Conservation (phyloP, 2,329 filamentous ascomycete species). For the Myriosclerotinia curreyana region DNA sequence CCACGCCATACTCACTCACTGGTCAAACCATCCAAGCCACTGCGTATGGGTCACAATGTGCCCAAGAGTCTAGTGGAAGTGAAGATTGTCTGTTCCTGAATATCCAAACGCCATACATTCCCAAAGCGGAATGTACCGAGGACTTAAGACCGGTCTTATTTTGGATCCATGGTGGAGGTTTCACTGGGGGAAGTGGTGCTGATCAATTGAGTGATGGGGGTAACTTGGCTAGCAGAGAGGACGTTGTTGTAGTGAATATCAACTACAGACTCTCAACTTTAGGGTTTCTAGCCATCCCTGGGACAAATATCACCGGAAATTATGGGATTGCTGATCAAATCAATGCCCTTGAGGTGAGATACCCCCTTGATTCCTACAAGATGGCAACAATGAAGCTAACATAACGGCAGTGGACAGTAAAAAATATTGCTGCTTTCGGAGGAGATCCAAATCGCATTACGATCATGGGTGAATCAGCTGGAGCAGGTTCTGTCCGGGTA, state of each 20-base stretch:
- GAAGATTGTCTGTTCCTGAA: slow-evolving; percentile 37
- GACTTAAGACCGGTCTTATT: slow-evolving; percentile 40
- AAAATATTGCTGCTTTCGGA: slow-evolving; percentile 46
- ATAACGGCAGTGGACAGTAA: slow-evolving; percentile 45
- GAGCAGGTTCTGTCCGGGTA: slow-evolving; percentile 49
- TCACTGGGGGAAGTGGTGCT: slow-evolving; percentile 29
- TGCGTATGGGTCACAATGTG: slow-evolving; percentile 40
- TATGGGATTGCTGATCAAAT: slow-evolving; percentile 52
- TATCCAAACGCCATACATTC: slow-evolving; percentile 43
- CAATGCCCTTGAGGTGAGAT: slow-evolving; percentile 44
- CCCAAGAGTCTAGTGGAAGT: slow-evolving; percentile 38
- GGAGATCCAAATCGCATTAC: slow-evolving; percentile 49
- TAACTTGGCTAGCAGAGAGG: slow-evolving; percentile 35
- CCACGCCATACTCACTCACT: slow-evolving; percentile 45
- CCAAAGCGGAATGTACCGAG: slow-evolving; percentile 27
- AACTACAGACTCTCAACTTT: slow-evolving; percentile 36
- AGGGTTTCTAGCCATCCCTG: slow-evolving; percentile 47
- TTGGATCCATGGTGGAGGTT: slow-evolving; percentile 41
- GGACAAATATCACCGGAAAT: slow-evolving; percentile 51
- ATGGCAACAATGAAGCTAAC: neutral
- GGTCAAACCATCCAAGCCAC: slow-evolving; percentile 48
- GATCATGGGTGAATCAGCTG: slow-evolving; percentile 51
- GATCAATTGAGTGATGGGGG: slow-evolving; percentile 35
- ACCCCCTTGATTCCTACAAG: neutral
- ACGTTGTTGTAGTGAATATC: slow-evolving; percentile 35